Conservation (phyloP, 108 stramenopile species). For the Asterionellopsis glacialis region DNA sequence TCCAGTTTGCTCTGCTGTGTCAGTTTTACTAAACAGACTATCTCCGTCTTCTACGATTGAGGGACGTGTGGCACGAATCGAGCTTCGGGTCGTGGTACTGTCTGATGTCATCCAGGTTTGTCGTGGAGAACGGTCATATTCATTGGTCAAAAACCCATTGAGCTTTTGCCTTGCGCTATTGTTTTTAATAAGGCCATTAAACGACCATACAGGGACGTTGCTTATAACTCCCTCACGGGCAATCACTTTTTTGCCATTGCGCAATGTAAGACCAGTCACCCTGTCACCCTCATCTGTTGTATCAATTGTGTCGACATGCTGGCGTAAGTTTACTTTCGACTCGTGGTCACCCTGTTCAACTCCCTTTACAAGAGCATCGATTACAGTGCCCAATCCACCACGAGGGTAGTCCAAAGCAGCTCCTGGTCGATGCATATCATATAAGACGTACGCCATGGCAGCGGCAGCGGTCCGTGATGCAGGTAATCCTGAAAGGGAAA, state of each 20-base stretch:
- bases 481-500: constrained; percentile 82
- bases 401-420: constrained; percentile 86
- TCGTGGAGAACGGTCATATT: constrained; percentile 18
- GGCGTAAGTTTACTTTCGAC: constrained; percentile 60
- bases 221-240: constrained; percentile 79
- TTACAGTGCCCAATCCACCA: constrained; percentile 77
- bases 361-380: constrained; percentile 85
- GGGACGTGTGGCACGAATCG: constrained; percentile 3
- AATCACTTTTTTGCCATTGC: constrained; percentile 38
- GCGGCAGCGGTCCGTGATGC: constrained; percentile 84
- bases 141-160: constrained; percentile 12
- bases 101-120: constrained; percentile 31
- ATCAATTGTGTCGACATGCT: constrained; percentile 61
- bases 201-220: constrained; percentile 78
- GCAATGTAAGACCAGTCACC: constrained; percentile 57
- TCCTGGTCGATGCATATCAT: constrained; percentile 83
- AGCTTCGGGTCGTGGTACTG: constrained; percentile 5
- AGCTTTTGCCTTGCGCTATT: constrained; percentile 36
- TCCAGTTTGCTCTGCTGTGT: constrained; percentile 75
- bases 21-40: constrained; percentile 44
- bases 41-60: background rate
- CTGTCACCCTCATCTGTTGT: constrained; percentile 37
- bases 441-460: constrained; percentile 91
- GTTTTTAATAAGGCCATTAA: constrained; percentile 55
- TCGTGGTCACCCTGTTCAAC: constrained; percentile 60